Percentiles rank a stretch among this genome's conserved stretches.
phyloP scores from a whole-genome alignment of 1,284 basidiomycete genomes.

The Irpex rosettiformis region DNA sequence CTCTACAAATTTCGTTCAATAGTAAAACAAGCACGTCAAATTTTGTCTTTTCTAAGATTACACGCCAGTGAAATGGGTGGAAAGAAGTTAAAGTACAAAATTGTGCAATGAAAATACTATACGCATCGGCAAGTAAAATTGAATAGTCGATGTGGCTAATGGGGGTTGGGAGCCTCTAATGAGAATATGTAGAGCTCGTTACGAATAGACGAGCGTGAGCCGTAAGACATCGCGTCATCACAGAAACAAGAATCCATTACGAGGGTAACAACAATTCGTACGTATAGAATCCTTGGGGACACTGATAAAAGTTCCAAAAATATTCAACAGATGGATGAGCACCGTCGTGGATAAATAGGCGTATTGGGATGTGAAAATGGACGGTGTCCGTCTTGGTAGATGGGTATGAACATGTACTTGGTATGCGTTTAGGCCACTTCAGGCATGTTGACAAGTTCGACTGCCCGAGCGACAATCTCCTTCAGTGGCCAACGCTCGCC shows the following conservation, averaged over 20 bases:
- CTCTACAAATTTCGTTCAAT: neutral
- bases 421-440: constrained; percentile 21
- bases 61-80: neutral
- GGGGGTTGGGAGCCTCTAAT: neutral
- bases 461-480: constrained; percentile 70
- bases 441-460: constrained; percentile 67
- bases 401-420: neutral
- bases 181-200: neutral
- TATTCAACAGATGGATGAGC: neutral
- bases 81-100: neutral
- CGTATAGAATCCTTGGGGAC: neutral
- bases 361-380: neutral
- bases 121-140: neutral
- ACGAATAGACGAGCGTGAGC: neutral
- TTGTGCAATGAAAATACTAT: neutral
- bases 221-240: neutral
- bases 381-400: neutral
- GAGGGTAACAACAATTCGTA: neutral
- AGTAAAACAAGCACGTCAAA: neutral
- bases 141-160: neutral
- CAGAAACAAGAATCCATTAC: neutral
- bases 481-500: constrained; percentile 83
- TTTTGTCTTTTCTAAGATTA: neutral
- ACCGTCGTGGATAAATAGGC: neutral
- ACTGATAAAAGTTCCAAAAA: constrained; percentile 1